These are phyloP conservation scores for Fraxinus greggii DNA, from an alignment of 305 asterid genomes.

Conservation along the genomic window DNA sequence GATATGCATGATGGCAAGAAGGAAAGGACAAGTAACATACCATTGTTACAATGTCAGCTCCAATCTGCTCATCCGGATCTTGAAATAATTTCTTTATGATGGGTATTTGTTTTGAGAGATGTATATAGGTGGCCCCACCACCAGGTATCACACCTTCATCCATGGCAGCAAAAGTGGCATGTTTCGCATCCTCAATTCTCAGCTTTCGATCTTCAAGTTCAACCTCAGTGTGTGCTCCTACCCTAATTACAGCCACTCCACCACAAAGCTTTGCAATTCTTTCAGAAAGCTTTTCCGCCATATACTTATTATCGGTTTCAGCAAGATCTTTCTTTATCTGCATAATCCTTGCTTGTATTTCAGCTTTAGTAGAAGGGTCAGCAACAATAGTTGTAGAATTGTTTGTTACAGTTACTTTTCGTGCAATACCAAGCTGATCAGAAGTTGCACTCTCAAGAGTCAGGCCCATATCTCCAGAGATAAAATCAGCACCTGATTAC, in stretches of 20 bases:
- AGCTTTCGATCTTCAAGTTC: constrained; percentile 90
- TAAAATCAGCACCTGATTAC: constrained; percentile 85
- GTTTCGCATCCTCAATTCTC: constrained; percentile 87
- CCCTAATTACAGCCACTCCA: constrained; percentile 83
- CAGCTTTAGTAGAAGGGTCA: constrained; percentile 87
- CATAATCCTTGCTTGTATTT: constrained; percentile 84
- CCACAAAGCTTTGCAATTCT: constrained; percentile 90
- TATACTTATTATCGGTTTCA: constrained; percentile 64
- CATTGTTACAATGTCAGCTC: constrained; percentile 84
- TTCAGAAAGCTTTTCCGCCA: constrained; percentile 66
- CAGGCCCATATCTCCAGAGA: constrained; percentile 83
- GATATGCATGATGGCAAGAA: neutral
- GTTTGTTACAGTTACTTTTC: constrained; percentile 63
- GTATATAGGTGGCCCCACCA: constrained; percentile 87
- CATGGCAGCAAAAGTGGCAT: constrained; percentile 91
- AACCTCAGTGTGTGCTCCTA: constrained; percentile 93
- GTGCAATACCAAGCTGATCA: constrained; percentile 97
- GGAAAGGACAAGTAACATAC: constrained; percentile 35
- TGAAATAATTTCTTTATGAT: constrained; percentile 44
- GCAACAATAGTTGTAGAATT: constrained; percentile 77
- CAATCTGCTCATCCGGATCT: constrained; percentile 76
- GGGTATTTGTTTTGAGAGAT: constrained; percentile 74
- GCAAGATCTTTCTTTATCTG: constrained; percentile 91
- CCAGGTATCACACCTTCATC: constrained; percentile 96
- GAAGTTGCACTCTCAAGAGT: constrained; percentile 75